Percentiles rank a stretch among this genome's conserved stretches.
These are phyloP conservation scores for Trichoderma lentiforme DNA, from an alignment of 2,329 filamentous ascomycete genomes.

Conservation along the genomic window DNA sequence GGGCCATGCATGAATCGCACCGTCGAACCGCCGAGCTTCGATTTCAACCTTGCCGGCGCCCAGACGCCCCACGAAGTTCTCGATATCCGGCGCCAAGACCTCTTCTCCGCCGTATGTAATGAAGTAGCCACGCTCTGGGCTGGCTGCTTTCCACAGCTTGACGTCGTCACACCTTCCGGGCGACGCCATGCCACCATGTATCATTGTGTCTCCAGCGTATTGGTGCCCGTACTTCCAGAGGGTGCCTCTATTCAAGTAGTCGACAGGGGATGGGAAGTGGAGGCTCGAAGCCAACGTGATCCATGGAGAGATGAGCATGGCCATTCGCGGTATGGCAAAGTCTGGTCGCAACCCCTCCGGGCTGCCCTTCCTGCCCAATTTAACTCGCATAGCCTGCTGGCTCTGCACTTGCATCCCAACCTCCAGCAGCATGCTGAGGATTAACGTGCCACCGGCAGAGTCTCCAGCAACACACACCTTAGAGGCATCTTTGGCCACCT, in stretches of 20 bases:
- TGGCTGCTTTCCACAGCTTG: constrained; percentile 63
- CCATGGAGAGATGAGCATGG: constrained; percentile 78
- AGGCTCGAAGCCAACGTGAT: constrained; percentile 65
- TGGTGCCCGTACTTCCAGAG: constrained; percentile 68
- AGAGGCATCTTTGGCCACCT: constrained; percentile 53
- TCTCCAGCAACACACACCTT: constrained; percentile 72
- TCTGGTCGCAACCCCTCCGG: constrained; percentile 21
- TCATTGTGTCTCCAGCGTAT: constrained; percentile 52
- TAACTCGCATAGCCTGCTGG: constrained; percentile 22
- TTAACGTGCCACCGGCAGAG: constrained; percentile 72
- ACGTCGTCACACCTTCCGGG: constrained; percentile 67
- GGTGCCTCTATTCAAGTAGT: constrained; percentile 67
- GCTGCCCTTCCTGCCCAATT: constrained; percentile 19
- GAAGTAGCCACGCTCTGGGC: constrained; percentile 63
- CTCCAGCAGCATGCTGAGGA: constrained; percentile 69
- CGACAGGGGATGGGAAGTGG: constrained; percentile 66
- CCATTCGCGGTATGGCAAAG: constrained; percentile 46
- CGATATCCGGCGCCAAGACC: constrained; percentile 69
- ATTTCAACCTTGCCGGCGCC: constrained; percentile 52
- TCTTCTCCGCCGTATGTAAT: constrained; percentile 74
- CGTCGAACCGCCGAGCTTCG: constrained; percentile 57
- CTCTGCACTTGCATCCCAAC: constrained; percentile 43
- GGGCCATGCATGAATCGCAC: constrained; percentile 79
- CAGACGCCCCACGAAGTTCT: constrained; percentile 55
- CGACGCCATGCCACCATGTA: constrained; percentile 46